Evolutionary conservation across 306 rosid genomes (phyloP).

Genomic region (Fagus crenata): DNA sequence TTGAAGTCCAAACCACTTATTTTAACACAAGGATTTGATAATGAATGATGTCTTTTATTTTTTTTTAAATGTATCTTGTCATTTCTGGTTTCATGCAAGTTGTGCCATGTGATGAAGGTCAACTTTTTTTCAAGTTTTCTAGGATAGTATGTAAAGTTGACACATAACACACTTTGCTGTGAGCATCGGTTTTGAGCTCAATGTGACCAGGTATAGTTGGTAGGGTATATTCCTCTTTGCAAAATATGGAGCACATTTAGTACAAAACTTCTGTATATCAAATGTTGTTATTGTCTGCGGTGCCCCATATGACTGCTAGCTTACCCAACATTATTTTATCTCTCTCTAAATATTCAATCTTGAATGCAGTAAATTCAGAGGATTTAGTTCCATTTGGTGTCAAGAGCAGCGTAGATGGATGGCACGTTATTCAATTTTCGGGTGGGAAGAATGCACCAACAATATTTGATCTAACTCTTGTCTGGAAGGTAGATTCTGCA

Average conservation of each 20-base stretch:
- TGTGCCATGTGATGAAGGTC: neutral
- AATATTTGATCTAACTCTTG: slow-evolving; percentile 53
- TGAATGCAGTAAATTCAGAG: slow-evolving; percentile 51
- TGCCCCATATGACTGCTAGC: slow-evolving; percentile 6
- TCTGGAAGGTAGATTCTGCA: slow-evolving; percentile 54
- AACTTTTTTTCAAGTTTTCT: neutral
- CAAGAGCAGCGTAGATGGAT: slow-evolving; percentile 57
- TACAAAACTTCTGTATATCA: neutral
- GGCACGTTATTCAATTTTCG: slow-evolving; percentile 81
- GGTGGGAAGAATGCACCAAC: slow-evolving; percentile 77
- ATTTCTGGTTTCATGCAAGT: neutral
- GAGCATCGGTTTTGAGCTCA: neutral
- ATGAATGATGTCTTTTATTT: neutral
- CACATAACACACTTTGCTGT: neutral
- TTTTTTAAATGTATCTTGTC: neutral
- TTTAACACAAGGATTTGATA: neutral
- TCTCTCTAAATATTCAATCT: slow-evolving; percentile 13
- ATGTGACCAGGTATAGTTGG: no score
- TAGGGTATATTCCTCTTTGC: no score
- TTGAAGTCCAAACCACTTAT: neutral
- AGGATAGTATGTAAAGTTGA: no score
- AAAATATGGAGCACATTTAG: neutral
- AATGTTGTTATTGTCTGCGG: slow-evolving; percentile 9
- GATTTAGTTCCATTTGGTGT: slow-evolving; percentile 54
- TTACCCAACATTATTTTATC: slow-evolving; percentile 13